Evolutionary conservation across 202 grass and related monocot species (phyloP), one percentile per base, ranked within the genome.

Genomic region (Carex sylvatica): DNA sequence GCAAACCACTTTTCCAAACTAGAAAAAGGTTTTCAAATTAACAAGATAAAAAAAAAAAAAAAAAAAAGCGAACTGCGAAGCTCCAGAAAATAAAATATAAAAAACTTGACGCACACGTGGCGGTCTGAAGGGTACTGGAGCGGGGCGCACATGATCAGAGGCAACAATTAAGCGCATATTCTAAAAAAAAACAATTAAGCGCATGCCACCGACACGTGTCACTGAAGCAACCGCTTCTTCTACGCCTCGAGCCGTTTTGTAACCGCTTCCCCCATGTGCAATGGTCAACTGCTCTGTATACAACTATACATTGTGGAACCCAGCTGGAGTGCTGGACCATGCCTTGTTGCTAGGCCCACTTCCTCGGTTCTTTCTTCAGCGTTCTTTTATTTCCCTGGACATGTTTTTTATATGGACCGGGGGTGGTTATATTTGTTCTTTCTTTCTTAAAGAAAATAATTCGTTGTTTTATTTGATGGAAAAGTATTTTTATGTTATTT

Each of bases 251-350:
- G 78, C 78, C 59, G 78, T 65, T 80, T 80, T 65, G 56, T 63
- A 80, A 80, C 78, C 36, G 78, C 61, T 80, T 60, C 78, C 24
- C 12, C n/a, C 60, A 80, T 80, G 78, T 80, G 78, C 78, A 47
- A 65, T 44, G 56, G 60, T 65, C 61, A 80, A 80, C 78, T 80
- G 59, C 18, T 65, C 60, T 46, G 20, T 61, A 58, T 49, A 19
- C 35, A 80, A 40, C 44, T 60, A 56, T 64, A 19, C 35, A 80
- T 61, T 62, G 77, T 64, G 55, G 77, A 23, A 74, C 71, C 71
- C 73, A 77, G 2, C 14, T 35, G 49, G 49, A 36, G 52, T 52
- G 2, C 14, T 35, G 49, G 49, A 36, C 73, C 73, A 12, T 35
- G 52, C 10, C 33, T 64, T 80, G n/a, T 56, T 75, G 5, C 24